Percentiles rank a stretch among this genome's conserved stretches.
These are phyloP conservation scores for Ulmus americana DNA, from an alignment of 331 rosid genomes.

Conservation along the genomic window DNA sequence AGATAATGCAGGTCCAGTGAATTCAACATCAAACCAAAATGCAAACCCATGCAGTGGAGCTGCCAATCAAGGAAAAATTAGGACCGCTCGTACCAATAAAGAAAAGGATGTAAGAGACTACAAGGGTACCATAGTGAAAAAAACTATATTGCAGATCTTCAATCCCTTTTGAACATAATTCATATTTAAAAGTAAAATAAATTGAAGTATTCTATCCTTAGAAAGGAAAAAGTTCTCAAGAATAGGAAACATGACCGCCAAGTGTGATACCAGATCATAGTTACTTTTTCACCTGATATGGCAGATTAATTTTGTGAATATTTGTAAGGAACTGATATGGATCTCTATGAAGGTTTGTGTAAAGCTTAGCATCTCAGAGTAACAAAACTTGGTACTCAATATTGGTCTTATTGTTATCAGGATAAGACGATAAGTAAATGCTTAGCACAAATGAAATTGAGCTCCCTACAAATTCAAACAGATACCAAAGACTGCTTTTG, in stretches of 20 bases:
- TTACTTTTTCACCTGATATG: too few relatives aligned
- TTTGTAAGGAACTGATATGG: too few relatives aligned
- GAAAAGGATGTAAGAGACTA: constrained; percentile 2
- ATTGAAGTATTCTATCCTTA: too few relatives aligned
- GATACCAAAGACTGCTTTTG: not conserved
- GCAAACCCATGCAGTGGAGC: constrained; percentile 99
- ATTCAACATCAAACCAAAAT: constrained; percentile 99
- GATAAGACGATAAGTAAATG: not conserved
- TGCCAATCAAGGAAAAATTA: constrained; percentile 32
- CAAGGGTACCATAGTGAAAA: not conserved
- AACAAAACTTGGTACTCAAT: not conserved
- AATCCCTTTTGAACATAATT: too few relatives aligned
- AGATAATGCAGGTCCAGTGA: constrained; percentile 56
- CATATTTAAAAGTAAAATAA: too few relatives aligned
- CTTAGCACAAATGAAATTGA: not conserved
- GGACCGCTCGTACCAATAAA: constrained; percentile 1
- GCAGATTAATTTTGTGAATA: too few relatives aligned
- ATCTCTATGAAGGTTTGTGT: too few relatives aligned
- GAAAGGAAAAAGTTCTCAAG: too few relatives aligned
- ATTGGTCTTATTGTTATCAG: not conserved
- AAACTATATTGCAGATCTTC: too few relatives aligned
- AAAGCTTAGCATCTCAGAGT: not conserved
- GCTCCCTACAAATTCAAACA: not conserved
- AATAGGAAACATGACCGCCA: too few relatives aligned
- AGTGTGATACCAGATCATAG: too few relatives aligned